Percentiles rank a stretch among this genome's conserved stretches.
These are phyloP conservation scores for Erythrophleum ivorense DNA, from an alignment of 331 rosid species.

Conservation along the genomic window DNA sequence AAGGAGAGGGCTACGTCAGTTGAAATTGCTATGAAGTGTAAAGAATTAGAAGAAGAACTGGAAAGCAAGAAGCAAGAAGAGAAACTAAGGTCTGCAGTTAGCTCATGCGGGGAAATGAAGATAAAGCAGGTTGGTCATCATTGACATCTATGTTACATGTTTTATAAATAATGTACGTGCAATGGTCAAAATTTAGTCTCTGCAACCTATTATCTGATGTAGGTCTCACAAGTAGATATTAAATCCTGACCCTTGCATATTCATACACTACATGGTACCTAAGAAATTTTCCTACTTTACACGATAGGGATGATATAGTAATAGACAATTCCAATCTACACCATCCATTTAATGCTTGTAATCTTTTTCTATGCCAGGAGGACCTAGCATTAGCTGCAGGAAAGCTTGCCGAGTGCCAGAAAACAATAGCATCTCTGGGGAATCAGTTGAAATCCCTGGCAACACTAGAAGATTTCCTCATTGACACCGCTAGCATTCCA, in stretches of 20 bases:
- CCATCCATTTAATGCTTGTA: conserved; percentile 10
- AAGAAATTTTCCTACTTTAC: conserved; percentile 9
- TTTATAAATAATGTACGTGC: not conserved
- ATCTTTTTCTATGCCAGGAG: conserved; percentile 57
- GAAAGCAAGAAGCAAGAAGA: conserved; percentile 59
- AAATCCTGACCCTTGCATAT: not conserved
- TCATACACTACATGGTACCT: not conserved
- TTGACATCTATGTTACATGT: conserved; percentile 23
- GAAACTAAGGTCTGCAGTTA: conserved; percentile 43
- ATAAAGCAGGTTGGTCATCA: conserved; percentile 71
- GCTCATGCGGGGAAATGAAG: conserved; percentile 57
- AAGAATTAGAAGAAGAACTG: conserved; percentile 61
- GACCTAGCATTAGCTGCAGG: conserved; percentile 83
- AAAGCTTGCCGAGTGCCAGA: conserved; percentile 87
- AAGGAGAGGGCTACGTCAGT: conserved; percentile 60
- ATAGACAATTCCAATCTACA: not conserved
- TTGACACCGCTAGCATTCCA: conserved; percentile 58
- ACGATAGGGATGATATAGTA: not conserved
- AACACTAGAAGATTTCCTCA: conserved; percentile 77
- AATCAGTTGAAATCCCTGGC: conserved; percentile 77
- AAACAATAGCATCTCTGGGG: conserved; percentile 84
- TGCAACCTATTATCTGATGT: not conserved
- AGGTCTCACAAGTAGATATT: not conserved
- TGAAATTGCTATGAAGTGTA: conserved; percentile 56
- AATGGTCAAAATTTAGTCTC: not conserved